Conservation (phyloP, 2,329 filamentous ascomycete species). For the Thermoascus crustaceus region DNA sequence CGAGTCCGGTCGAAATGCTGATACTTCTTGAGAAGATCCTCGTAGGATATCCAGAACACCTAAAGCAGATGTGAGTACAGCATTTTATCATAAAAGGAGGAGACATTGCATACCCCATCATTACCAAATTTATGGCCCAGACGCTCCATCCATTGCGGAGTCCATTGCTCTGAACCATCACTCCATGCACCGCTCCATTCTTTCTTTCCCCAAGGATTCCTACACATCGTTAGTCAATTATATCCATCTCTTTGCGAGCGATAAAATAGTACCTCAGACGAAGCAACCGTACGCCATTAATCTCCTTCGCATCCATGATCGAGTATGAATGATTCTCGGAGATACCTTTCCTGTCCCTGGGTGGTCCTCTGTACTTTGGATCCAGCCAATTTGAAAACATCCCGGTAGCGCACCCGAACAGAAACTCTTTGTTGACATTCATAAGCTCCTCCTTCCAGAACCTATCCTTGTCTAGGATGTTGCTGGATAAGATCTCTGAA, state of each 20-base stretch:
- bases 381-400: conserved; percentile 39
- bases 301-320: conserved; percentile 52
- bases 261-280: conserved; percentile 45
- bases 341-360: conserved; percentile 37
- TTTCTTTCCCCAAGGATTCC: conserved; percentile 73
- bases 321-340: conserved; percentile 48
- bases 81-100: neutral
- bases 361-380: conserved; percentile 24
- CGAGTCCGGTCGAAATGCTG: conserved; percentile 54
- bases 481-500: conserved; percentile 37
- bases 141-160: conserved; percentile 65
- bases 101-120: conserved; percentile 47
- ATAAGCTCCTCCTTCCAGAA: conserved; percentile 79
- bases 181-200: conserved; percentile 79
- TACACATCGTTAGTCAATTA: conserved; percentile 22
- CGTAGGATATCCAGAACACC: conserved; percentile 54
- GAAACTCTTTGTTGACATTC: conserved; percentile 71
- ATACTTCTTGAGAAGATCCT: conserved; percentile 51
- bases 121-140: conserved; percentile 68
- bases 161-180: conserved; percentile 80
- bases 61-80: conserved; percentile 7
- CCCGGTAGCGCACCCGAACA: conserved; percentile 41
- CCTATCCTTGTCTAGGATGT: conserved; percentile 57
- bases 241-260: neutral
- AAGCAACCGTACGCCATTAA: conserved; percentile 55